A percentile compares a stretch with the other conserved stretches of the same genome.
phyloP scores from a whole-genome alignment of 805 yeast species.

The Yarrowia bubula region DNA sequence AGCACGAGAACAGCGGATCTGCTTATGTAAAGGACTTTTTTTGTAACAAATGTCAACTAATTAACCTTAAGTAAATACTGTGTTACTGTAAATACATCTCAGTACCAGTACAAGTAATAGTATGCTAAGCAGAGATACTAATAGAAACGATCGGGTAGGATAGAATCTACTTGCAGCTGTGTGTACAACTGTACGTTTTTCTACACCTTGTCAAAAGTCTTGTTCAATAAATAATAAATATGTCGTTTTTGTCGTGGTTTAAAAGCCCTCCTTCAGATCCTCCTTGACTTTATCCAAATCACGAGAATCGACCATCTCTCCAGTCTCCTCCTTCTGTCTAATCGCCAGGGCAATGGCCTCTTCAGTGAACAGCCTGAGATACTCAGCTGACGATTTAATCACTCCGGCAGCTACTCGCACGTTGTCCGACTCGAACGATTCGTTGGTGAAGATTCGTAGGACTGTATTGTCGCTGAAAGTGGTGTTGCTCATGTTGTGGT shows the following conservation, averaged over 20 bases:
- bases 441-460: slow-evolving; percentile 10
- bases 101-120: too few species aligned
- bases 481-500: not conserved
- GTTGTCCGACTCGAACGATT: slow-evolving; percentile 4
- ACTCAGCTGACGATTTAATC: slow-evolving; percentile 11
- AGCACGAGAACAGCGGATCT: too few species aligned
- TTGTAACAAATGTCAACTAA: too few species aligned
- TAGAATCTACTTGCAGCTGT: too few species aligned
- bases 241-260: not conserved
- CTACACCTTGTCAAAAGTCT: too few species aligned
- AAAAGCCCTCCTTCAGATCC: not conserved
- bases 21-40: too few species aligned
- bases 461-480: slow-evolving; percentile 19
- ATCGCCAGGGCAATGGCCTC: slow-evolving; percentile 1
- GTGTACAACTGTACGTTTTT: too few species aligned
- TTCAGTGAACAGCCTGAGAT: slow-evolving; percentile 2
- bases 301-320: slow-evolving; percentile 1
- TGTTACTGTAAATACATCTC: too few species aligned
- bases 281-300: slow-evolving; percentile 3
- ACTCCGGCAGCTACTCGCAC: not conserved
- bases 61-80: too few species aligned
- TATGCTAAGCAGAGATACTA: too few species aligned
- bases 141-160: too few species aligned
- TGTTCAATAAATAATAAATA: not conserved
- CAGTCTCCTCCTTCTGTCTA: not conserved